phyloP scores from a whole-genome alignment of 2,329 filamentous ascomycete species.

The Hansfordia pulvinata region DNA sequence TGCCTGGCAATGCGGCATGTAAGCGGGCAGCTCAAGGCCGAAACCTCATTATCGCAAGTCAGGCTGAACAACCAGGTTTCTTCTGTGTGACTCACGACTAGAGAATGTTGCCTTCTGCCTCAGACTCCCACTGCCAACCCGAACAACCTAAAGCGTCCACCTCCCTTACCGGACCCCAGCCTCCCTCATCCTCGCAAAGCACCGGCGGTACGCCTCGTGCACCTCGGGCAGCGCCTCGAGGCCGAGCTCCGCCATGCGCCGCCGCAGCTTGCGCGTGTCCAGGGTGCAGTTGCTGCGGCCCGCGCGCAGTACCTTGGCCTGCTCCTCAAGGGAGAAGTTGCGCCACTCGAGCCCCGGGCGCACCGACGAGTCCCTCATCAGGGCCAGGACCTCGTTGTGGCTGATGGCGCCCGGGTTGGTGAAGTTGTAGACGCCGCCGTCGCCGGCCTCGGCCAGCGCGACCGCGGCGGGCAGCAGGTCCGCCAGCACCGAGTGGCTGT shows the following conservation, averaged over 20 bases:
- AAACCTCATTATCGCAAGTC: no score
- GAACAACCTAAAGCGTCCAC: not conserved
- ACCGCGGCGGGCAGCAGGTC: conserved; percentile 50
- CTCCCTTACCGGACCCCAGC: conserved; percentile 31
- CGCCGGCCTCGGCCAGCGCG: conserved; percentile 43
- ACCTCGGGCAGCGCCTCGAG: conserved; percentile 47
- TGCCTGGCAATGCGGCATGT: no score
- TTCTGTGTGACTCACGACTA: no score
- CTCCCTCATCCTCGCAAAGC: conserved; percentile 51
- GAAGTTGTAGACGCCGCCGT: conserved; percentile 55
- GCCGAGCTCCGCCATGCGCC: conserved; percentile 44
- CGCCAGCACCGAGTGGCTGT: conserved; percentile 53
- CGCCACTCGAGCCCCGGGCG: conserved; percentile 46
- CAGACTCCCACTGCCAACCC: no score
- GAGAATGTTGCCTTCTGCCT: no score
- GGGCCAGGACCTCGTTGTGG: conserved; percentile 52
- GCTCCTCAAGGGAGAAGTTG: conserved; percentile 54
- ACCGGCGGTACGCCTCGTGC: conserved; percentile 44
- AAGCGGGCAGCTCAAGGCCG: no score
- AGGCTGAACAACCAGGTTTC: no score
- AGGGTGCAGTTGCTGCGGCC: conserved; percentile 53
- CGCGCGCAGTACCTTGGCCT: conserved; percentile 54
- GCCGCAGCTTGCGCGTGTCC: conserved; percentile 46
- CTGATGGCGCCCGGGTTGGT: conserved; percentile 58
- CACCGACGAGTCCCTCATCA: conserved; percentile 52